Conservation (phyloP, 805 yeast genomes). For the Saturnispora sekii region DNA sequence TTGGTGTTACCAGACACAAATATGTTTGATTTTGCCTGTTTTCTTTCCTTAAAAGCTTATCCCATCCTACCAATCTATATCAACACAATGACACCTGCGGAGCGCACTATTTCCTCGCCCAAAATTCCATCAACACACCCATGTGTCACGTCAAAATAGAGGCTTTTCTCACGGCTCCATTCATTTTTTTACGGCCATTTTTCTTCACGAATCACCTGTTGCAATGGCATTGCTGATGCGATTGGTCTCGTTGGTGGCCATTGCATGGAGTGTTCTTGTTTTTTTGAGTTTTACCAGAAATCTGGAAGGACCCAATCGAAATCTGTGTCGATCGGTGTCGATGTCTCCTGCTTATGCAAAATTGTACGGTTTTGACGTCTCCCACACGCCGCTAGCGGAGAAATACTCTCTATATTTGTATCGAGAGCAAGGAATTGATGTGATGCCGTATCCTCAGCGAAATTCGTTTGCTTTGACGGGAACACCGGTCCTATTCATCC, state of each 20-base stretch:
- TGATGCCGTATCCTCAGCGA: slow-evolving; percentile 35
- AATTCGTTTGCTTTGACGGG: slow-evolving; percentile 39
- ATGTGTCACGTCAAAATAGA: no score
- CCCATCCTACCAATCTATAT: no score
- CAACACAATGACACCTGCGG: no score
- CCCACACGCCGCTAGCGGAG: slow-evolving; percentile 59
- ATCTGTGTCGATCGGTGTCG: slow-evolving; percentile 53
- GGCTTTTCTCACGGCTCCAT: no score
- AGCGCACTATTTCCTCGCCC: no score
- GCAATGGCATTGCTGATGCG: slow-evolving; percentile 6
- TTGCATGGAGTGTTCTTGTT: slow-evolving; percentile 1
- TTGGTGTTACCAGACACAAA: no score
- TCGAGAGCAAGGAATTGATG: slow-evolving; percentile 70
- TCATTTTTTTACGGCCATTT: no score
- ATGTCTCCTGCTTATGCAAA: slow-evolving; percentile 83
- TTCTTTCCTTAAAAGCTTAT: no score
- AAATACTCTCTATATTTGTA: slow-evolving; percentile 82
- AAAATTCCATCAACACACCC: no score
- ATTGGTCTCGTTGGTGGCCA: slow-evolving; percentile 4
- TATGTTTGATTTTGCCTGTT: no score
- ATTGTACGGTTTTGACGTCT: slow-evolving; percentile 59
- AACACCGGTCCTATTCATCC: slow-evolving; percentile 84
- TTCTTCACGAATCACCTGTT: no score
- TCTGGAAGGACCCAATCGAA: slow-evolving; percentile 37
- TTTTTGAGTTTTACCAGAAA: slow-evolving; percentile 20